A percentile compares a stretch with the other conserved stretches of the same genome.
Conservation (phyloP, 2,329 filamentous ascomycete species). For the Thelonectria rubi region DNA sequence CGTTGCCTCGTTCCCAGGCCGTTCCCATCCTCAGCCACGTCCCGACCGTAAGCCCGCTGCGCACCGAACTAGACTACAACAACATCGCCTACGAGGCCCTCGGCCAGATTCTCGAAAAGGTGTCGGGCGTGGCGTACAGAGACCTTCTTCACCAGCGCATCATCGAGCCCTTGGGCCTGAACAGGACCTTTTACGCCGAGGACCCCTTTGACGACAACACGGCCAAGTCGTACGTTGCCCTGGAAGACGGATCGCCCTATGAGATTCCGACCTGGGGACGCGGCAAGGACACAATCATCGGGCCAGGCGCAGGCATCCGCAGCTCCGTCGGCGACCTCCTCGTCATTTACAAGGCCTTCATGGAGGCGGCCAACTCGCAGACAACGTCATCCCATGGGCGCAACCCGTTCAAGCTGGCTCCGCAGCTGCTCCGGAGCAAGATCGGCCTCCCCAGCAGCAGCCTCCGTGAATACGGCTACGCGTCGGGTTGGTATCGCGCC, state of each 20-base stretch:
- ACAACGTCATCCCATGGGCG: too few relatives aligned
- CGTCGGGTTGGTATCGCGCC: too few relatives aligned
- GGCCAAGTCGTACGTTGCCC: background rate
- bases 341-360: background rate
- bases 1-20: background rate
- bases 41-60: background rate
- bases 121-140: background rate
- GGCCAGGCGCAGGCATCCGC: background rate
- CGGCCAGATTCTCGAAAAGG: constrained; percentile 1
- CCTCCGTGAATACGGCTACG: too few relatives aligned
- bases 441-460: too few relatives aligned
- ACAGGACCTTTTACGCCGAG: background rate
- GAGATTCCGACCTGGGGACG: background rate
- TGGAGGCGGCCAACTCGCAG: background rate
- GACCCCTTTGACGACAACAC: background rate
- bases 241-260: background rate
- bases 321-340: background rate
- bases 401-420: too few relatives aligned
- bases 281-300: background rate
- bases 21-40: background rate
- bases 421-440: too few relatives aligned
- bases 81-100: constrained; percentile 2
- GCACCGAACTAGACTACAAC: background rate
- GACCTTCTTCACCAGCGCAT: background rate
- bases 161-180: background rate